Base-by-base conservation (phyloP, 495 filamentous ascomycete species). In the Hyaloscypha hepaticicola region DNA sequence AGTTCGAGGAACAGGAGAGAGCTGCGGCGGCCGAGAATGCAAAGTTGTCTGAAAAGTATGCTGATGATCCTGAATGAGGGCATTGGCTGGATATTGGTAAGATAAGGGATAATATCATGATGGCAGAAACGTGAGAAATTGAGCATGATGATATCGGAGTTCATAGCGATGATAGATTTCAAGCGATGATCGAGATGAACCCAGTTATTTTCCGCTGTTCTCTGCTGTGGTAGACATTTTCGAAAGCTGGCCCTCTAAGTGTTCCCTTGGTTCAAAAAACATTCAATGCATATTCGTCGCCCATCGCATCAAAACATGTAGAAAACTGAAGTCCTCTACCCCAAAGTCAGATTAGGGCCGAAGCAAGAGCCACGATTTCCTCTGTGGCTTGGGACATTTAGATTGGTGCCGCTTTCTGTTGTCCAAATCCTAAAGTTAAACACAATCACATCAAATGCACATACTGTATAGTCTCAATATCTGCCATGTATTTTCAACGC, bases 1-100 rank as follows among this genome's bases (percentile, higher is more conserved):
- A 90, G 75, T 81, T 98, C 55, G 91, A 97, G 76, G 81, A 87
- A 60, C 61, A 66, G 27, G 70, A 70, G 60, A 65, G 50, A 50
- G 63, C 59, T 38, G 65, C 58, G 5, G 55, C 60, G 16, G 52
- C 48, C 16, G 83, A 85, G 62, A 72, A 67, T 41, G 74, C 66
- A 68, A 64, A 80, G 71, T 65, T 73, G 56, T 38, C 63, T 63
- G 72, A 67, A 56, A 66, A 67, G 33, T 66, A 73, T 61, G 29
- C 68, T 55, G 73, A 63, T 62, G 74, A 73, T 64, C 72, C 72
- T 9, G 73, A 74, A 51, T 74, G 51, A 71, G 55, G 24, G 34
- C 7, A 22, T 38, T 22, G 8, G n/a, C 56, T 56, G 53, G 53
- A 61, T 11, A 2, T 11, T 3, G 29, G 21, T 9, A n/a, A n/a